Conservation (phyloP, 1,139 yeast genomes). For the Pichia sp. region DNA sequence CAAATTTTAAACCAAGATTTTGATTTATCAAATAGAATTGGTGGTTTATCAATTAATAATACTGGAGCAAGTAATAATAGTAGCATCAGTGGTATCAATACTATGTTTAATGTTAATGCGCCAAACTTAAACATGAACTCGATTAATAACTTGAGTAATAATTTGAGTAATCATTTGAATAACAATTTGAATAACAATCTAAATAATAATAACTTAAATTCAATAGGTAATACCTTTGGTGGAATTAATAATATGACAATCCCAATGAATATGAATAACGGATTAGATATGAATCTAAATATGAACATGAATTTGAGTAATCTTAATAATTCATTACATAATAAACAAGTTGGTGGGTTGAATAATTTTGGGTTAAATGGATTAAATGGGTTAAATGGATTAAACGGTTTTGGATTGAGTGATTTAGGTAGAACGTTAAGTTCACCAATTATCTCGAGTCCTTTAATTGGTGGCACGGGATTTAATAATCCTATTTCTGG, state of each 20-base stretch:
- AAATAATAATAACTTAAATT: background rate
- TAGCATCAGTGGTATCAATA: constrained; percentile 1
- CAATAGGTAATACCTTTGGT: background rate
- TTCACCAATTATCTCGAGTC: constrained; percentile 5
- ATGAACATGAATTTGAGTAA: background rate
- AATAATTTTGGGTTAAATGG: constrained; percentile 1
- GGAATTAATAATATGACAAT: background rate
- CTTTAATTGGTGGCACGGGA: constrained; percentile 3
- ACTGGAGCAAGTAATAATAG: constrained; percentile 4
- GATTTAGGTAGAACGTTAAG: constrained; percentile 8
- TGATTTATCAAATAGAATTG: constrained; percentile 22
- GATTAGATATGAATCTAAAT: background rate
- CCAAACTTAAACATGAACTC: background rate
- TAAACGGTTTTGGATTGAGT: constrained; percentile 5
- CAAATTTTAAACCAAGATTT: constrained; percentile 16
- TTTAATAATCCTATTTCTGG: background rate
- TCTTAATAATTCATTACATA: background rate
- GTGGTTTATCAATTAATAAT: constrained; percentile 21
- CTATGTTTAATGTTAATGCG: background rate
- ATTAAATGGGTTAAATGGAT: constrained; percentile 4
- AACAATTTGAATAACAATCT: too few relatives aligned
- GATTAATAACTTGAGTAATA: constrained; percentile 1
- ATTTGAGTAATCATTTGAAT: background rate
- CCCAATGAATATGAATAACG: background rate
- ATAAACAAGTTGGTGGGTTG: background rate